Percentiles rank a stretch among this genome's conserved stretches.
Conservation (phyloP, 768 basidiomycete species). For the Lyophyllum atratum region DNA sequence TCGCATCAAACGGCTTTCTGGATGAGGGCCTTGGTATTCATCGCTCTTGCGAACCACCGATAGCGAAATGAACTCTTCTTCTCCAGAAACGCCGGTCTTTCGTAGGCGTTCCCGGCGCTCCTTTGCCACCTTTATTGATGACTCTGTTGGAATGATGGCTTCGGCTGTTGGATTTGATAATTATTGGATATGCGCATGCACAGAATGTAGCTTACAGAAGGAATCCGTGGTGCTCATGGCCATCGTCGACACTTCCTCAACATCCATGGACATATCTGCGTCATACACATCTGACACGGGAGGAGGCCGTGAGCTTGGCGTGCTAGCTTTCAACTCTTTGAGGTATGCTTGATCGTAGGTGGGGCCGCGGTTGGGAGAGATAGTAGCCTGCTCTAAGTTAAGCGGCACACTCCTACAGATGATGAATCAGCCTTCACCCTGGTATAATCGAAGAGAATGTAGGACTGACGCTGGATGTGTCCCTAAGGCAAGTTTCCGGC, state of each 20-base stretch:
- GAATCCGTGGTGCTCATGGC: slow-evolving; percentile 29
- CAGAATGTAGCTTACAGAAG: slow-evolving; percentile 27
- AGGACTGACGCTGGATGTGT: slow-evolving; percentile 51
- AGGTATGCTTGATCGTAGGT: slow-evolving; percentile 75
- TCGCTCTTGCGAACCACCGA: slow-evolving; percentile 62
- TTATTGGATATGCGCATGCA: not conserved
- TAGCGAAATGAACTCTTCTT: slow-evolving; percentile 79
- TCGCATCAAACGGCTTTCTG: slow-evolving; percentile 76
- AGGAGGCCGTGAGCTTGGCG: slow-evolving; percentile 55
- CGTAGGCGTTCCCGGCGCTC: slow-evolving; percentile 74
- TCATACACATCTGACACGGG: slow-evolving; percentile 45
- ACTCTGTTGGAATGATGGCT: slow-evolving; percentile 65
- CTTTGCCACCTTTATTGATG: slow-evolving; percentile 71
- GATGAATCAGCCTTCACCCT: slow-evolving; percentile 15
- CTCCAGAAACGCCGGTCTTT: slow-evolving; percentile 41
- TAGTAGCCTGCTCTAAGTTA: slow-evolving; percentile 56
- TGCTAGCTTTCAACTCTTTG: slow-evolving; percentile 78
- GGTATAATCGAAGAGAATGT: not conserved
- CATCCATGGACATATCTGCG: slow-evolving; percentile 50
- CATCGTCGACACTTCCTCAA: slow-evolving; percentile 41
- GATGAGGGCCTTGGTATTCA: slow-evolving; percentile 71
- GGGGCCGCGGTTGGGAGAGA: slow-evolving; percentile 55
- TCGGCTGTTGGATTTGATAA: slow-evolving; percentile 26
- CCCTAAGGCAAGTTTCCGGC: slow-evolving; percentile 61
- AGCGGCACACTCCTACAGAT: slow-evolving; percentile 43